A percentile compares a stretch with the other conserved stretches of the same genome.
phyloP scores from a whole-genome alignment of 495 filamentous ascomycete species.

The Astrocystis sublimbata region DNA sequence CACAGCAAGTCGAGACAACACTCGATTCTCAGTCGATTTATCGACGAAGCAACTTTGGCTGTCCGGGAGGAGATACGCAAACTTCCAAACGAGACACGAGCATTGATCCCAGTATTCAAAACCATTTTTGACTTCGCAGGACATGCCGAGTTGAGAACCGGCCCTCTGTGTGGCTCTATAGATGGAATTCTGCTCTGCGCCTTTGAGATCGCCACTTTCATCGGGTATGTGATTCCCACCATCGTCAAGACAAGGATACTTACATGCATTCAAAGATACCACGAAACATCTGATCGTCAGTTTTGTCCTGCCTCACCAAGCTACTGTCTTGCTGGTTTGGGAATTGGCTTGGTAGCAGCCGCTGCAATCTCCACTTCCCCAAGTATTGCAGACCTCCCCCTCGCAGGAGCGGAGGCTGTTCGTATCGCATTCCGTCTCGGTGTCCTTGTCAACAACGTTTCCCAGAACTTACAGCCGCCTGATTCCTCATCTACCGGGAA shows the following conservation, averaged over 20 bases:
- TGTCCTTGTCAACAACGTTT: constrained; percentile 37
- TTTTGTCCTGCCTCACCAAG: constrained; percentile 21
- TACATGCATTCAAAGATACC: constrained; percentile 14
- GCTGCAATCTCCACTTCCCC: constrained; percentile 41
- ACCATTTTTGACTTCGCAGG: constrained; percentile 39
- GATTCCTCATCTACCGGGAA: constrained; percentile 12
- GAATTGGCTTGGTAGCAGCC: constrained; percentile 41
- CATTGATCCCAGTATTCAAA: constrained; percentile 41
- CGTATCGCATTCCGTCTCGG: constrained; percentile 44
- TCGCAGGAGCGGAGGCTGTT: constrained; percentile 33
- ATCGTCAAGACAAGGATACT: no score
- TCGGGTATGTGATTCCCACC: no score
- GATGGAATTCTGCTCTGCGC: constrained; percentile 41
- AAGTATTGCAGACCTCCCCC: constrained; percentile 31
- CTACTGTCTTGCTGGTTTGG: constrained; percentile 38
- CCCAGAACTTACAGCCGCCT: constrained; percentile 36
- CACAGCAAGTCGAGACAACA: constrained; percentile 43
- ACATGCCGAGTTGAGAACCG: constrained; percentile 31
- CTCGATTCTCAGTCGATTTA: constrained; percentile 36
- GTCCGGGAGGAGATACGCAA: constrained; percentile 39
- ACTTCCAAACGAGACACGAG: constrained; percentile 15
- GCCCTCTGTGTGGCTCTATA: constrained; percentile 38
- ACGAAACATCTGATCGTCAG: constrained; percentile 29
- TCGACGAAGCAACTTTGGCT: constrained; percentile 38
- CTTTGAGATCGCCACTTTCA: constrained; percentile 39